These are phyloP conservation scores for Glaciozyma martinii DNA, from an alignment of 768 basidiomycete genomes.

Conservation along the genomic window DNA sequence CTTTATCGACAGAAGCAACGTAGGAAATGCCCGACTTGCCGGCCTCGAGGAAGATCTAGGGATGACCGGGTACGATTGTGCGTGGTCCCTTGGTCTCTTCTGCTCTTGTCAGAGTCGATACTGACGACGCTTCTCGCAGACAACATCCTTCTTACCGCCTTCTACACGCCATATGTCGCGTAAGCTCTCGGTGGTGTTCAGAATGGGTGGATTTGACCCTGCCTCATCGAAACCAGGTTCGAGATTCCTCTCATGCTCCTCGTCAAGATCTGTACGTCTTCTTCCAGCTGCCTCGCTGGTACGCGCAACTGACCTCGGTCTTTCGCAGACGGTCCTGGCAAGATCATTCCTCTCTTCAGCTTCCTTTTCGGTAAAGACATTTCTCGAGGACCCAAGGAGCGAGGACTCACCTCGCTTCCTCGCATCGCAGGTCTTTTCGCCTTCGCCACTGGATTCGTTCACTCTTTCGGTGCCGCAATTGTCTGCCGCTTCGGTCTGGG, in stretches of 20 bases:
- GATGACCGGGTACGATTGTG: slow-evolving; percentile 28
- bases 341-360: slow-evolving; percentile 11
- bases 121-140: not conserved
- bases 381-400: too few relatives aligned
- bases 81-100: not conserved
- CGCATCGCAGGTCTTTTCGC: too few relatives aligned
- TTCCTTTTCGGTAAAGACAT: slow-evolving; percentile 24
- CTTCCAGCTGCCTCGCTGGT: too few relatives aligned
- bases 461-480: slow-evolving; percentile 8
- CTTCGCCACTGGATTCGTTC: slow-evolving; percentile 23
- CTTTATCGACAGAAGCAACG: slow-evolving; percentile 15
- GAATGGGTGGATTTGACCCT: too few relatives aligned
- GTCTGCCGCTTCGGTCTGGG: slow-evolving; percentile 25
- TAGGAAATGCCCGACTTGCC: slow-evolving; percentile 26
- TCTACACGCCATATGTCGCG: not conserved
- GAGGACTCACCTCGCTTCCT: too few relatives aligned
- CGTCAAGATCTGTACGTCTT: not conserved
- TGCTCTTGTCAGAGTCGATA: not conserved
- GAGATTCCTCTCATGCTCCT: not conserved
- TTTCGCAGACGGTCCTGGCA: slow-evolving; percentile 5
- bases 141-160: not conserved
- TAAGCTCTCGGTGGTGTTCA: too few relatives aligned
- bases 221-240: too few relatives aligned
- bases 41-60: slow-evolving; percentile 33
- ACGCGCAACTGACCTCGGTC: too few relatives aligned